Percentiles rank a stretch among this genome's conserved stretches.
phyloP scores from a whole-genome alignment of 1,284 basidiomycete genomes.

The Papiliotrema flavescens region DNA sequence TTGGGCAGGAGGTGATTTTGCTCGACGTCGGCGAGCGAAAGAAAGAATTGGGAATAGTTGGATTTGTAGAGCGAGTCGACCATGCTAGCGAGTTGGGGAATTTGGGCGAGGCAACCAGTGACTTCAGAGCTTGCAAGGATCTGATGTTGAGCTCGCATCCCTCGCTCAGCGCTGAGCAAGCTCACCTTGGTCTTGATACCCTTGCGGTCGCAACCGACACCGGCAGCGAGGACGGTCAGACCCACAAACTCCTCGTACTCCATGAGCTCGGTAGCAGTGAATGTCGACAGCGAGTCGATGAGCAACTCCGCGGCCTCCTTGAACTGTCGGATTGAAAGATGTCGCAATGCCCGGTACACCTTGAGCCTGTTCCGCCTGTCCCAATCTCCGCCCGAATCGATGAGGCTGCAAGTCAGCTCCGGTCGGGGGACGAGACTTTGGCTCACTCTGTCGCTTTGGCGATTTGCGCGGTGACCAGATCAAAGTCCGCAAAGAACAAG shows the following conservation, averaged over 20 bases:
- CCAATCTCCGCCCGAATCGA: conserved; percentile 98
- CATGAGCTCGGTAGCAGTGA: conserved; percentile 87
- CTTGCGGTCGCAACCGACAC: conserved; percentile 72
- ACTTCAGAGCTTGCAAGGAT: conserved; percentile 57
- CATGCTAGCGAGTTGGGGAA: conserved; percentile 53
- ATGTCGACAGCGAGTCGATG: conserved; percentile 87
- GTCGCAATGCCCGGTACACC: conserved; percentile 86
- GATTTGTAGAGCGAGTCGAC: conserved; percentile 74
- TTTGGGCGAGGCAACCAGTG: conserved; percentile 50
- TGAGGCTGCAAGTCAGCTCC: conserved; percentile 58
- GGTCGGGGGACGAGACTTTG: not conserved
- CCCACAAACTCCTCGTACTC: conserved; percentile 89
- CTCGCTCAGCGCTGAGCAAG: not conserved
- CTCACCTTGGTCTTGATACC: conserved; percentile 90
- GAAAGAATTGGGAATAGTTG: conserved; percentile 92
- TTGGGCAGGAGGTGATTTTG: conserved; percentile 82
- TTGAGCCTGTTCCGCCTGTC: conserved; percentile 94
- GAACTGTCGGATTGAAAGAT: conserved; percentile 73
- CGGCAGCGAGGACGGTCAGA: conserved; percentile 75
- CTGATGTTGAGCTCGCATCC: conserved; percentile 27
- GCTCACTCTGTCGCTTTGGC: conserved; percentile 76
- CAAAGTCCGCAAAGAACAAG: conserved; percentile 82
- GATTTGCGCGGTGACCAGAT: conserved; percentile 69
- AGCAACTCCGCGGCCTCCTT: conserved; percentile 73
- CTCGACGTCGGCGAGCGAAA: conserved; percentile 83